These are phyloP conservation scores for Nicotiana tomentosiformis DNA, from an alignment of 257 asterid species.

Conservation along the genomic window DNA sequence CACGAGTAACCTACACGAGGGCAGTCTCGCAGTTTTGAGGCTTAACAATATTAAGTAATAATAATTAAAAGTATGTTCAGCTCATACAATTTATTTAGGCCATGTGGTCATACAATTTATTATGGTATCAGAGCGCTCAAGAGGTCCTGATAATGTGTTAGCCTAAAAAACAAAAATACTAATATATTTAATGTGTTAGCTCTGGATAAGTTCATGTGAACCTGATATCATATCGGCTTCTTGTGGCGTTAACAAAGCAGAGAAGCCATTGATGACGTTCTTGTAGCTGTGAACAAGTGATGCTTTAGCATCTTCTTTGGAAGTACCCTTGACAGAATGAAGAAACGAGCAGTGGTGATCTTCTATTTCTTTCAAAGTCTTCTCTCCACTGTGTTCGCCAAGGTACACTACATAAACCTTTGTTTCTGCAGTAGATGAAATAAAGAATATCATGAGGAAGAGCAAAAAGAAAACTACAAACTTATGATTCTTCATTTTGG, in stretches of 20 bases:
- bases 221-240: slow-evolving; percentile 41
- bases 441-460: not conserved
- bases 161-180: too few species aligned
- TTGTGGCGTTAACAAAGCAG: slow-evolving; percentile 40
- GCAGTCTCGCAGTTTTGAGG: not conserved
- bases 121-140: too few species aligned
- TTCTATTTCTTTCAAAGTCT: slow-evolving; percentile 28
- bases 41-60: not conserved
- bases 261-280: slow-evolving; percentile 48
- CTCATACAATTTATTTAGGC: too few species aligned
- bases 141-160: too few species aligned
- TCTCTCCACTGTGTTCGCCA: slow-evolving; percentile 36
- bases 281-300: slow-evolving; percentile 40
- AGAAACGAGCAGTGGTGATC: slow-evolving; percentile 29
- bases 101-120: too few species aligned
- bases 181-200: too few species aligned
- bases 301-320: slow-evolving; percentile 33
- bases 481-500: not conserved
- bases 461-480: not conserved
- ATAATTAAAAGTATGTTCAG: not conserved
- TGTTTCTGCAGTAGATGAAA: not conserved
- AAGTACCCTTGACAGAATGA: slow-evolving; percentile 24
- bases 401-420: slow-evolving; percentile 40
- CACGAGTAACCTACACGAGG: not conserved
- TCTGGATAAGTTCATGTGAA: not conserved